These are phyloP conservation scores for Abortiporus biennis DNA, from an alignment of 1,284 basidiomycete genomes.

Conservation along the genomic window DNA sequence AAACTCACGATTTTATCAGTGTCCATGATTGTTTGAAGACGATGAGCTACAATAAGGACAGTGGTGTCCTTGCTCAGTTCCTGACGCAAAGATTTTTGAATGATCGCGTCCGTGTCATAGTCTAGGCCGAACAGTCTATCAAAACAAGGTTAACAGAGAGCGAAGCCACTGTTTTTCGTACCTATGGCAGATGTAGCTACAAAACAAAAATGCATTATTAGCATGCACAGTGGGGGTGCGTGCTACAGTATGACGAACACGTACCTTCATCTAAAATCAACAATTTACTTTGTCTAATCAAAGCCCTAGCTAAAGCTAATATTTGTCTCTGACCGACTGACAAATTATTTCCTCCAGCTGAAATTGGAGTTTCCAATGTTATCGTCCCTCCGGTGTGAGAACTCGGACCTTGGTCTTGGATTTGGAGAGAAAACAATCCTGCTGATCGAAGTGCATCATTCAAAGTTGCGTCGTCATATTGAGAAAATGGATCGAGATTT, in stretches of 20 bases:
- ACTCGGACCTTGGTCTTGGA: conserved; percentile 37
- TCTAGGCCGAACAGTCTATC: too few relatives aligned
- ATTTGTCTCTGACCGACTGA: conserved; percentile 52
- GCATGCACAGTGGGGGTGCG: too few relatives aligned
- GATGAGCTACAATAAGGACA: conserved; percentile 61
- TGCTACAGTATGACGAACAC: too few relatives aligned
- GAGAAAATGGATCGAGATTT: conserved; percentile 68
- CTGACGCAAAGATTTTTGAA: conserved; percentile 48
- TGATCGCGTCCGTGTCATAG: conserved; percentile 50
- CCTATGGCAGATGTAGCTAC: conserved; percentile 10
- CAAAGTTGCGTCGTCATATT: conserved; percentile 62
- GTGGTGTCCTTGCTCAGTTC: conserved; percentile 49
- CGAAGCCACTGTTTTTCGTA: too few relatives aligned
- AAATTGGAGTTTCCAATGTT: conserved; percentile 44
- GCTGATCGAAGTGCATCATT: conserved; percentile 37
- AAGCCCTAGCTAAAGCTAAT: conserved; percentile 52
- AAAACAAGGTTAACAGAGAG: too few relatives aligned
- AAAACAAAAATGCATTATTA: background rate
- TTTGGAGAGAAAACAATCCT: conserved; percentile 47
- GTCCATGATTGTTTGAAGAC: conserved; percentile 66
- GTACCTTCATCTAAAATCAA: conserved; percentile 57
- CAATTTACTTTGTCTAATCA: conserved; percentile 52
- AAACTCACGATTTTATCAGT: conserved; percentile 32
- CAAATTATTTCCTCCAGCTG: conserved; percentile 56
- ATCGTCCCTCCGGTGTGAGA: conserved; percentile 43